A percentile compares a stretch with the other conserved stretches of the same genome.
Evolutionary conservation across 495 filamentous ascomycete genomes (phyloP).

Genomic region (Zalerion maritima): DNA sequence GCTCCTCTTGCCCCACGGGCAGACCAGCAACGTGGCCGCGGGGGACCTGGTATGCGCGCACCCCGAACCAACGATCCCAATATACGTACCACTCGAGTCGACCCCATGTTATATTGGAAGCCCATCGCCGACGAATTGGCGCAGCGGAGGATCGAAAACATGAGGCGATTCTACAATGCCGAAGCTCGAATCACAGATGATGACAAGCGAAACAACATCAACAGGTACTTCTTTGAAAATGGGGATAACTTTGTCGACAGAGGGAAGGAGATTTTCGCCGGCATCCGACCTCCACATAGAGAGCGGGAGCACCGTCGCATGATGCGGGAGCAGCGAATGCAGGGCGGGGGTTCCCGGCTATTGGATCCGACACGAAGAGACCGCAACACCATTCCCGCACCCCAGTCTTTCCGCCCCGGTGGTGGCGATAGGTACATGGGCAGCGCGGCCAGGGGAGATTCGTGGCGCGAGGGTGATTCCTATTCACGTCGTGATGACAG

Average conservation of each 20-base stretch:
- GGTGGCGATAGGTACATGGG: too few species aligned
- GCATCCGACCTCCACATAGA: slow-evolving; percentile 36
- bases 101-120: slow-evolving; percentile 25
- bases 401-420: too few species aligned
- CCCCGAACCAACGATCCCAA: slow-evolving; percentile 6
- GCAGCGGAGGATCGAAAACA: slow-evolving; percentile 48
- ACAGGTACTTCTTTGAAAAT: slow-evolving; percentile 68
- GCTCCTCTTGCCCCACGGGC: slow-evolving; percentile 27
- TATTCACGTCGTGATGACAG: too few species aligned
- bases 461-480: too few species aligned
- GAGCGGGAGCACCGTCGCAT: slow-evolving; percentile 20
- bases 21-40: slow-evolving; percentile 5
- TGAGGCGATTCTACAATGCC: slow-evolving; percentile 35
- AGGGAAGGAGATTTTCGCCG: slow-evolving; percentile 53
- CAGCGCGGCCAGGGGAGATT: too few species aligned
- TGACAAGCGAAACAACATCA: slow-evolving; percentile 38
- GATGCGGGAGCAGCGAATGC: too few species aligned
- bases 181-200: too few species aligned
- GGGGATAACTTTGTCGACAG: slow-evolving; percentile 55
- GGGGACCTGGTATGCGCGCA: slow-evolving; percentile 6
- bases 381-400: too few species aligned
- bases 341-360: too few species aligned
- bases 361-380: too few species aligned
- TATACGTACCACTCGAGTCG: slow-evolving; percentile 14
- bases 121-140: slow-evolving; percentile 39